These are phyloP conservation scores for Straminergon stramineum DNA, from an alignment of 225 moss, liverwort and hornwort species.

Conservation along the genomic window DNA sequence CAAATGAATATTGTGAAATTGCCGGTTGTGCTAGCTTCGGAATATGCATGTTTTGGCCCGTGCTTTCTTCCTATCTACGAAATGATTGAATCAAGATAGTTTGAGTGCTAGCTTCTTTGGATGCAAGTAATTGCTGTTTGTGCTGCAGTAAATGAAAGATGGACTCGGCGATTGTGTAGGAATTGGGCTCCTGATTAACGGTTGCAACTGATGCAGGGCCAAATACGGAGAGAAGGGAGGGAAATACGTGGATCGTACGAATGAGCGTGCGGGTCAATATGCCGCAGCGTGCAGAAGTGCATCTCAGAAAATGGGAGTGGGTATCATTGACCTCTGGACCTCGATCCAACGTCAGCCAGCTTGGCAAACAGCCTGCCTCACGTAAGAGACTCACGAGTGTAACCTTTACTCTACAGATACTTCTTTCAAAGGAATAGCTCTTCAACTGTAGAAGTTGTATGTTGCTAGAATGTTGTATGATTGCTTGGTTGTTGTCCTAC, in stretches of 20 bases:
- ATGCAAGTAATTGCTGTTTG: neutral
- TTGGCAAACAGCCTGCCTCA: slow-evolving; percentile 71
- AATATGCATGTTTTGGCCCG: neutral
- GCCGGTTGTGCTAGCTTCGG: neutral
- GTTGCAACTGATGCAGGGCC: slow-evolving; percentile 17
- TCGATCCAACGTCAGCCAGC: slow-evolving; percentile 46
- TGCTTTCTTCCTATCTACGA: neutral
- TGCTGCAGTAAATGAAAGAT: neutral
- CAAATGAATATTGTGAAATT: neutral
- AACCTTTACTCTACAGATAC: neutral
- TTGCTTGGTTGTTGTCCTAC: neutral
- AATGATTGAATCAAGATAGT: neutral
- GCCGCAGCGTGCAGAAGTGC: slow-evolving; percentile 73
- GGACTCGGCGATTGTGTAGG: neutral
- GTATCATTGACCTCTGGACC: slow-evolving; percentile 75
- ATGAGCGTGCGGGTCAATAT: slow-evolving; percentile 63
- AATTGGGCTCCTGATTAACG: neutral
- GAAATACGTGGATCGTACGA: slow-evolving; percentile 60
- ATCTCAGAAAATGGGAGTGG: slow-evolving; percentile 53
- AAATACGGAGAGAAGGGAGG: slow-evolving; percentile 38
- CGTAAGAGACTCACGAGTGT: slow-evolving; percentile 24
- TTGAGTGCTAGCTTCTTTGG: neutral
- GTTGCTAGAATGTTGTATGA: neutral
- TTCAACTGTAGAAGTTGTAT: neutral
- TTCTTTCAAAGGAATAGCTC: neutral